These are phyloP conservation scores for Cercophora samala DNA, from an alignment of 495 filamentous ascomycete species.

Conservation along the genomic window DNA sequence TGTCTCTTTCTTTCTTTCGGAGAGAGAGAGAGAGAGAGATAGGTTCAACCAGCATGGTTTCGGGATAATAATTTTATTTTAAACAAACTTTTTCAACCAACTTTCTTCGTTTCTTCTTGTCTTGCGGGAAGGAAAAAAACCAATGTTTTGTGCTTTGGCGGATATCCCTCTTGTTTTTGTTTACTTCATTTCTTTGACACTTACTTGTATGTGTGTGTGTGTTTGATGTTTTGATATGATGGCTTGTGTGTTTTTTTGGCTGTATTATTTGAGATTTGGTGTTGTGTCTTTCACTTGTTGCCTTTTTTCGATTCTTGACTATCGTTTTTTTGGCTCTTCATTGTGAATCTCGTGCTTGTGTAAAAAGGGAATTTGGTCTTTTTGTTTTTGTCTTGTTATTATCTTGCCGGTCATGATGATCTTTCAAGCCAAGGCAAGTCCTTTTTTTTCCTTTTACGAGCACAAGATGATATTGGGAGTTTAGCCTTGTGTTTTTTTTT, in stretches of 20 bases:
- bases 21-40: no score
- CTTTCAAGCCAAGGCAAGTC: background rate
- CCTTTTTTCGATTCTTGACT: constrained; percentile 24
- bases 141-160: background rate
- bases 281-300: background rate
- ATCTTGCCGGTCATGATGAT: constrained; percentile 1
- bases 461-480: background rate
- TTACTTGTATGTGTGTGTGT: constrained; percentile 12
- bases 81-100: background rate
- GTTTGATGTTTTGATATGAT: constrained; percentile 7
- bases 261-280: background rate
- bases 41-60: background rate
- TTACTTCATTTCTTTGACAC: constrained; percentile 14
- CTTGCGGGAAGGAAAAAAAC: background rate
- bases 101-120: background rate
- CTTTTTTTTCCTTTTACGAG: background rate
- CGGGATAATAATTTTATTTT: background rate
- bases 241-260: background rate
- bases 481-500: background rate
- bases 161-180: constrained; percentile 3
- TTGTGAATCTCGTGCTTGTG: background rate
- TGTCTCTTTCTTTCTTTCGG: background rate
- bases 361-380: background rate
- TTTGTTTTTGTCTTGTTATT: background rate
- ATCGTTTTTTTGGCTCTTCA: background rate